Conservation (phyloP, 2,329 filamentous ascomycete genomes). For the Clarireedia hainanense region DNA sequence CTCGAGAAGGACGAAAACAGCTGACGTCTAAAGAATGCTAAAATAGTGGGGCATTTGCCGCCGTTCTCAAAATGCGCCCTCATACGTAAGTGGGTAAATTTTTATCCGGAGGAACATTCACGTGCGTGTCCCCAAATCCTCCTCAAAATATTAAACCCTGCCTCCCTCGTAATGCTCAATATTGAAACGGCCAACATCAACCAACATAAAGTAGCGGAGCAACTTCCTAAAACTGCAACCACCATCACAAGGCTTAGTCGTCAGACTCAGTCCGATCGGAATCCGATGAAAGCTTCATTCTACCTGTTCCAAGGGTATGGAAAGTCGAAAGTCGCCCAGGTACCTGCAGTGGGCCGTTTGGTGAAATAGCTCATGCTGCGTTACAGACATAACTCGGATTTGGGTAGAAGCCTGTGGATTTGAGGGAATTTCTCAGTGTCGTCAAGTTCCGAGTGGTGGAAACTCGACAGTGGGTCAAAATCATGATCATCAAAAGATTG, state of each 20-base stretch:
- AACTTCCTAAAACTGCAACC: not conserved
- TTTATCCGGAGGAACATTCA: not conserved
- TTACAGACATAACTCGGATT: not conserved
- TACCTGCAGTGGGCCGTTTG: not conserved
- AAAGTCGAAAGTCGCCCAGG: not conserved
- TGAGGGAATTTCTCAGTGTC: slow-evolving; percentile 4
- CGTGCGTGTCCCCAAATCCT: not conserved
- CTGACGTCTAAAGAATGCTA: not conserved
- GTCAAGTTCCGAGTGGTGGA: not conserved
- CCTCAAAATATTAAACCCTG: not conserved
- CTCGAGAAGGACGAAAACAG: slow-evolving; percentile 1
- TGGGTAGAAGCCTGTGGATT: not conserved
- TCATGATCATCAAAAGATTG: not conserved
- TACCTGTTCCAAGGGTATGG: not conserved
- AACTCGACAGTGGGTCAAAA: not conserved
- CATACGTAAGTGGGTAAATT: not conserved
- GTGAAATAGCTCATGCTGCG: slow-evolving; percentile 5
- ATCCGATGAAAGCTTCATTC: not conserved
- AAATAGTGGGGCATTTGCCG: not conserved
- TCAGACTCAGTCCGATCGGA: not conserved
- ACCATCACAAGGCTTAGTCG: not conserved
- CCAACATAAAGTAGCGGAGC: not conserved
- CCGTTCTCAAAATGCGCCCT: not conserved
- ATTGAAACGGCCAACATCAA: not conserved
- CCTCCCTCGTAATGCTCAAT: not conserved